These are phyloP conservation scores for Trichoderma citrinoviride DNA, from an alignment of 2,329 filamentous ascomycete species.

Conservation along the genomic window DNA sequence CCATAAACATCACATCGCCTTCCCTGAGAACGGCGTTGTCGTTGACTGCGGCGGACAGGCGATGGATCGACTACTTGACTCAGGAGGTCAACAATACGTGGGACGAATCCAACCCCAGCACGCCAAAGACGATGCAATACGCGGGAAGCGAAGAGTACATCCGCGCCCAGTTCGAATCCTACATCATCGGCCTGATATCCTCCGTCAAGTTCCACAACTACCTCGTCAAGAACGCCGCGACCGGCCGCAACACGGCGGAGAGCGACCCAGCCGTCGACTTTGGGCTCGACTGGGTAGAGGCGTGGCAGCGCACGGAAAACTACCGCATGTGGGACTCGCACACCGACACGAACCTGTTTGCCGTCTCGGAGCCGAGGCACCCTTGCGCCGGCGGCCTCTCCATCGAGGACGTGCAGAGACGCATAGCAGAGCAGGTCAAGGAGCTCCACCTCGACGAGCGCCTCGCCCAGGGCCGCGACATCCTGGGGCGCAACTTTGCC, in stretches of 20 bases:
- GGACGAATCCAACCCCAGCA: slow-evolving; percentile 85
- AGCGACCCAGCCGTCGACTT: slow-evolving; percentile 86
- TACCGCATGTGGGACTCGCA: slow-evolving; percentile 82
- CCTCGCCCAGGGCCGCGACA: slow-evolving; percentile 78
- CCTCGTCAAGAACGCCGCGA: slow-evolving; percentile 58
- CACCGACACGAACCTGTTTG: slow-evolving; percentile 85
- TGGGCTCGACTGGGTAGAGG: slow-evolving; percentile 77
- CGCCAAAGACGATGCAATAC: slow-evolving; percentile 93
- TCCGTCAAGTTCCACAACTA: slow-evolving; percentile 86
- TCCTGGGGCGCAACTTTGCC: slow-evolving; percentile 82
- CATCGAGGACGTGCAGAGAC: slow-evolving; percentile 89
- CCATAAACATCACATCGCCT: slow-evolving; percentile 77
- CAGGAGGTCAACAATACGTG: slow-evolving; percentile 94
- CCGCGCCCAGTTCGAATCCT: slow-evolving; percentile 93
- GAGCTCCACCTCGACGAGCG: slow-evolving; percentile 92
- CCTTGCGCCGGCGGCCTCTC: slow-evolving; percentile 89
- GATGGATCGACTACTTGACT: slow-evolving; percentile 95
- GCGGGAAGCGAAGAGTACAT: slow-evolving; percentile 97
- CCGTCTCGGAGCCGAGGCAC: slow-evolving; percentile 89
- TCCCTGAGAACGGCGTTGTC: slow-evolving; percentile 72
- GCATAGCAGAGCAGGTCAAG: slow-evolving; percentile 86
- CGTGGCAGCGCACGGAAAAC: slow-evolving; percentile 85
- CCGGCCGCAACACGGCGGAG: slow-evolving; percentile 66
- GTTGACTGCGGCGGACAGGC: slow-evolving; percentile 80
- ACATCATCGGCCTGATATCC: slow-evolving; percentile 83